Conservation (phyloP, 495 filamentous ascomycete species). For the Penicillium pulvis region DNA sequence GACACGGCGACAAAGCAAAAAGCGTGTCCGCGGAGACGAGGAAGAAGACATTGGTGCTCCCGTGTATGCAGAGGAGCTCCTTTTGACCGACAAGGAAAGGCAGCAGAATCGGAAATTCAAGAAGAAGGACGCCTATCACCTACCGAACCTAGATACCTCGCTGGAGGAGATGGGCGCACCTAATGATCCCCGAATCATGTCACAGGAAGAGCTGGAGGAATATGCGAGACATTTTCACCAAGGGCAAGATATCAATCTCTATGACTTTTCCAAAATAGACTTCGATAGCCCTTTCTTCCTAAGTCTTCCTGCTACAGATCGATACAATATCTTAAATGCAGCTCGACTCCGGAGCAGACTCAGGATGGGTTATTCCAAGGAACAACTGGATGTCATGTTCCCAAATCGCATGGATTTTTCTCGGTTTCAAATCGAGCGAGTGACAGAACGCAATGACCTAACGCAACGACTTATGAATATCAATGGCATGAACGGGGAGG, state of each 20-base stretch:
- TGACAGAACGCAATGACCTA: slow-evolving; percentile 88
- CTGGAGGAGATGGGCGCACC: slow-evolving; percentile 84
- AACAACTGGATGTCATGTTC: slow-evolving; percentile 94
- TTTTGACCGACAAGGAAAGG: slow-evolving; percentile 78
- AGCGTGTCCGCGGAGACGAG: slow-evolving; percentile 55
- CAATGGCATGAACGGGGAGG: slow-evolving; percentile 80
- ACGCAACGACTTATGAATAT: slow-evolving; percentile 95
- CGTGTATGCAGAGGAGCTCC: slow-evolving; percentile 85
- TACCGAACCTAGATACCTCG: slow-evolving; percentile 76
- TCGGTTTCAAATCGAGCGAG: slow-evolving; percentile 92
- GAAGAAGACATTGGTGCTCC: slow-evolving; percentile 71
- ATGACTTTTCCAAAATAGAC: slow-evolving; percentile 98
- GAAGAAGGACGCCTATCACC: slow-evolving; percentile 92
- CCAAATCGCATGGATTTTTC: slow-evolving; percentile 98
- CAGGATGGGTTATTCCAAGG: slow-evolving; percentile 94
- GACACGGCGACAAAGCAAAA: slow-evolving; percentile 56
- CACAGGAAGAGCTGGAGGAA: slow-evolving; percentile 84
- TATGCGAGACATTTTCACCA: slow-evolving; percentile 90
- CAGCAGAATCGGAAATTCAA: slow-evolving; percentile 74
- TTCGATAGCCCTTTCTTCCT: slow-evolving; percentile 92
- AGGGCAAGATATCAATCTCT: slow-evolving; percentile 96
- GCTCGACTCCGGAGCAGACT: slow-evolving; percentile 82
- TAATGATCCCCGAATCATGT: slow-evolving; percentile 94
- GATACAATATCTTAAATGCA: slow-evolving; percentile 96
- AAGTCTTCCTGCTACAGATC: slow-evolving; percentile 84